phyloP scores from a whole-genome alignment of 371 early-diverging fungal species.

The Mortierella sp. region DNA sequence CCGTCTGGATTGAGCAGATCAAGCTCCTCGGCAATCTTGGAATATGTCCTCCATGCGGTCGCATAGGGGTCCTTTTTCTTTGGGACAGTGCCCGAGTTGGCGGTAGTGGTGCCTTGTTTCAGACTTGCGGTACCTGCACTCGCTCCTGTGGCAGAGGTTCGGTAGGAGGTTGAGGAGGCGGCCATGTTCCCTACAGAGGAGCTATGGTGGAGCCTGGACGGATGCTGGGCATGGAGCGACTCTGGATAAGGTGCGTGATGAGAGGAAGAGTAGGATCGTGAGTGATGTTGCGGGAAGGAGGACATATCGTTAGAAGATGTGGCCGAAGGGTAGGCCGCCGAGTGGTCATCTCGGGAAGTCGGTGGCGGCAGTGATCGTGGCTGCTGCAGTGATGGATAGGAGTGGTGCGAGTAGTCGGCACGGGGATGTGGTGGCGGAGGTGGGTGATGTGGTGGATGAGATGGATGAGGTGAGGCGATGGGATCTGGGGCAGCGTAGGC shows the following conservation, averaged over 20 bases:
- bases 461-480: not conserved
- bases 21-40: slow-evolving; percentile 47
- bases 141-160: not conserved
- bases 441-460: slow-evolving; percentile 2
- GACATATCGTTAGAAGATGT: too few relatives aligned
- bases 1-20: slow-evolving; percentile 42
- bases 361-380: too few relatives aligned
- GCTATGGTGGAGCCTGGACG: slow-evolving; percentile 37
- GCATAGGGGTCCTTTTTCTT: slow-evolving; percentile 52
- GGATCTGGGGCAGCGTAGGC: not conserved
- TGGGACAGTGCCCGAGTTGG: not conserved
- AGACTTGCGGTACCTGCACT: not conserved
- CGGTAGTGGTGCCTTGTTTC: not conserved
- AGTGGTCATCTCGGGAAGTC: too few relatives aligned
- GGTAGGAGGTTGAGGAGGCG: not conserved
- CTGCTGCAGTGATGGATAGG: too few relatives aligned
- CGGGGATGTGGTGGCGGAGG: not conserved
- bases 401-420: too few relatives aligned
- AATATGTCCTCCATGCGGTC: slow-evolving; percentile 50
- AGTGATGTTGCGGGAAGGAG: too few relatives aligned
- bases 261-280: too few relatives aligned
- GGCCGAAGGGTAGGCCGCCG: too few relatives aligned
- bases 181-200: slow-evolving; percentile 32
- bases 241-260: too few relatives aligned
- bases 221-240: not conserved